Conservation (phyloP, 106 monocot species). For the Dioscorea zingiberensis region DNA sequence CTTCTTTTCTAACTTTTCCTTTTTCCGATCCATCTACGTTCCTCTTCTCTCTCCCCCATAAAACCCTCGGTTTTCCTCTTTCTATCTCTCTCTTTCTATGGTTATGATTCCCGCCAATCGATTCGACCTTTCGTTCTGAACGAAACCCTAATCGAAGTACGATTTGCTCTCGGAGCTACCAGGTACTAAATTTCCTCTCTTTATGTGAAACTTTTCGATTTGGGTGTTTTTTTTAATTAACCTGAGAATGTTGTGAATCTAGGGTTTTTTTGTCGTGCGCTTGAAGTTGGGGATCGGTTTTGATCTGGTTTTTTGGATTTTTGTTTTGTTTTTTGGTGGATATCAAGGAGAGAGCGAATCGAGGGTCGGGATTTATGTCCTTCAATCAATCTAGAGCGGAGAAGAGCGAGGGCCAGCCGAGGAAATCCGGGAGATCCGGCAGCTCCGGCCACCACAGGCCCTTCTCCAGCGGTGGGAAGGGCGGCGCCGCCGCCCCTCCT, state of each 20-base stretch:
- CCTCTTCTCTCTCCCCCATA: constrained; percentile 1
- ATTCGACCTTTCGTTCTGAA: neutral
- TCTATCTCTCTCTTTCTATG: neutral
- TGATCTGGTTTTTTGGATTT: neutral
- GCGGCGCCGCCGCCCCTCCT: constrained; percentile 7
- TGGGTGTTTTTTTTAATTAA: neutral
- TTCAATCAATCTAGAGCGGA: constrained; percentile 35
- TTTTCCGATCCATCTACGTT: neutral
- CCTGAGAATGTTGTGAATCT: neutral
- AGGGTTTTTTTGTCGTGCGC: neutral
- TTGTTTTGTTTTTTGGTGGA: constrained; percentile 6
- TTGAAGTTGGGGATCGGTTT: neutral
- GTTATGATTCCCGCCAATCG: neutral
- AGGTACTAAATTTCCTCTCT: no score
- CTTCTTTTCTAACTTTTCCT: neutral
- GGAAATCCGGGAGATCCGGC: constrained; percentile 47
- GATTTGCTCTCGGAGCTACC: no score
- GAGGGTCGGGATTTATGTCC: constrained; percentile 36
- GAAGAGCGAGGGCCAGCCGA: constrained; percentile 41
- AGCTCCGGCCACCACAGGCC: constrained; percentile 38
- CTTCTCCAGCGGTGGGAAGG: constrained; percentile 17
- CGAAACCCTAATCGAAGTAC: neutral
- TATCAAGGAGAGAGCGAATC: neutral
- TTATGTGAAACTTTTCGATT: neutral
- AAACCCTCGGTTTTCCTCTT: neutral